phyloP scores from a whole-genome alignment of 1,139 yeast genomes.

The Yamadazyma spencermartinsiae region DNA sequence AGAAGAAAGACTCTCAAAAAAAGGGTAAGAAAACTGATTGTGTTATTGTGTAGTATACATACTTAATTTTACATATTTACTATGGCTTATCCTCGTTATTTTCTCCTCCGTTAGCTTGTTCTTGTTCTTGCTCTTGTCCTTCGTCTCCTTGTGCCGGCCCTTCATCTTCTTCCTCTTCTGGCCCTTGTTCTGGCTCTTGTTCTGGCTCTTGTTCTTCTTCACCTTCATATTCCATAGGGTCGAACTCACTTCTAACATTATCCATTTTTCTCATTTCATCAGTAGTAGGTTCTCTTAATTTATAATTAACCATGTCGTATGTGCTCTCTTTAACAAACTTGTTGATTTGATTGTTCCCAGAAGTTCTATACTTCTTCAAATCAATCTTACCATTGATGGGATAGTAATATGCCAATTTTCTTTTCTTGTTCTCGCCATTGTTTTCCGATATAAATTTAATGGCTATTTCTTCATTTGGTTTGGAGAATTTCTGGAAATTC shows the following conservation, averaged over 20 bases:
- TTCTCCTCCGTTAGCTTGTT: conserved; percentile 6
- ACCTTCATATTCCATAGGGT: conserved; percentile 72
- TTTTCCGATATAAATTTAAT: conserved; percentile 51
- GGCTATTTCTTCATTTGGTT: conserved; percentile 47
- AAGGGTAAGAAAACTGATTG: conserved; percentile 20
- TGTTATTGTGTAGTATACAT: conserved; percentile 20
- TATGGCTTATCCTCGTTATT: conserved; percentile 10
- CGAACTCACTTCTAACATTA: conserved; percentile 64
- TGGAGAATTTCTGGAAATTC: conserved; percentile 51
- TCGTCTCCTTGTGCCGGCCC: conserved; percentile 25
- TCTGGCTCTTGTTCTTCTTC: conserved; percentile 46
- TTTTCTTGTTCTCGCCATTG: conserved; percentile 30
- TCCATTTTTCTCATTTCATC: conserved; percentile 71
- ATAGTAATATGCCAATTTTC: conserved; percentile 67
- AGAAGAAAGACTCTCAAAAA: conserved; percentile 9
- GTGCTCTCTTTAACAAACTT: conserved; percentile 52
- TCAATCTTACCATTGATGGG: conserved; percentile 80
- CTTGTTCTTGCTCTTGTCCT: conserved; percentile 17
- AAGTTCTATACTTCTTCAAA: conserved; percentile 76
- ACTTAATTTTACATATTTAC: conserved; percentile 6
- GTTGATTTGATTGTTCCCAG: conserved; percentile 48
- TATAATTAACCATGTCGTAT: conserved; percentile 56
- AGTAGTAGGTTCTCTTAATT: conserved; percentile 72
- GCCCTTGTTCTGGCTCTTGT: conserved; percentile 21
- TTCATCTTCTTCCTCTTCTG: conserved; percentile 20